Evolutionary conservation across 1,284 basidiomycete species (phyloP), one percentile per base, ranked within the genome.

Genomic region (Apiotrichum mycotoxinovorans): DNA sequence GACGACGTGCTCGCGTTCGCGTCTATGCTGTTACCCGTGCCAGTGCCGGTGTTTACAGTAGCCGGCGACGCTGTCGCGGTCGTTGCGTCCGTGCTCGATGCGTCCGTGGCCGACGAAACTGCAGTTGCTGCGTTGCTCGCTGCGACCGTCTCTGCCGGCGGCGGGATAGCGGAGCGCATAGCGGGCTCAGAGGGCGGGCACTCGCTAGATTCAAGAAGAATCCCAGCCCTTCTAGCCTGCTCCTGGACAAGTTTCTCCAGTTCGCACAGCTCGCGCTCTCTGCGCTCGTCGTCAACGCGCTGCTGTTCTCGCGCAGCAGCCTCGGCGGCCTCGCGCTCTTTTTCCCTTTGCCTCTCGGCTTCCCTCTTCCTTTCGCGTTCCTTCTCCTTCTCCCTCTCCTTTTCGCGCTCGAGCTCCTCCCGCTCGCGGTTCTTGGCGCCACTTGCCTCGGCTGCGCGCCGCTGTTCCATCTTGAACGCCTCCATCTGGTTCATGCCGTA

Each of bases 401-500:
- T 61, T 15, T 51, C 53, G 23, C 66, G 60, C 50, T 61, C 53
- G 20, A 58, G 56, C 41, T 64, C 64, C 38, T 60, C 62, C 26
- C 48, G 56, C 46, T 67, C 69, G 52, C 67, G 68, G 33, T 65
- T 69, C 56, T 65, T 61, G 11, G 66, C 66, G 4, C 60, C 54
- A 7, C 34, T 51, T 2, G 64, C 67, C 25, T 55, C 58, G 25
- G 60, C 67, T 8, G 67, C 51, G 11, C 68, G 53, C 51, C 68
- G 72, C 27, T 84, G 83, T 59, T 92, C 91, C 85, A 89, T 88
- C 66, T 95, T 91, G 84, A 88, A 97, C 65, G 95, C 87, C 66
- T 98, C 95, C 66, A 98, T 86, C 78, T 98, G 93, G 14, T 94
- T 98, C 62, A 97, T 85, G 3, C 96, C 95, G 66, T 94, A 98